Conservation (phyloP, 1,284 basidiomycete species). For the Ceratobasidium papillatum region DNA sequence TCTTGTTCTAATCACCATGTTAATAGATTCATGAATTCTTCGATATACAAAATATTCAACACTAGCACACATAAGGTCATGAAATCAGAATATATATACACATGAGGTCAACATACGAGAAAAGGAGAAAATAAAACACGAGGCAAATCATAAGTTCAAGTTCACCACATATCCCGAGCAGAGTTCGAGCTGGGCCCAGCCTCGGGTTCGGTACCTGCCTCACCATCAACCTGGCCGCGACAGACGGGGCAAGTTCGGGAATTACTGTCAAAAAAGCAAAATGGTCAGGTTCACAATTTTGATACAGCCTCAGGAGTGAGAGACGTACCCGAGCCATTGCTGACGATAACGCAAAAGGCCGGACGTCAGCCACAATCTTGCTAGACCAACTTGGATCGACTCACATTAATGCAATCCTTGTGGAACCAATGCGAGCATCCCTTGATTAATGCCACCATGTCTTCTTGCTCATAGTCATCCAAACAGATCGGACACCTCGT, state of each 20-base stretch:
- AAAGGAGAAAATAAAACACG: background rate
- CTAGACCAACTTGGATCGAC: conserved; percentile 1
- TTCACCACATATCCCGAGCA: conserved; percentile 2
- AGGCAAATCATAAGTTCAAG: background rate
- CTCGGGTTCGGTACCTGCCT: conserved; percentile 7
- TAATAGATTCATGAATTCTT: conserved; percentile 10
- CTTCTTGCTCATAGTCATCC: conserved; percentile 42
- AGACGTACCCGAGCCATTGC: conserved; percentile 41
- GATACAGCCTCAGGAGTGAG: background rate
- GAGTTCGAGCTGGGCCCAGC: conserved; percentile 14
- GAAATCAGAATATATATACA: background rate
- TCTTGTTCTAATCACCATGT: background rate
- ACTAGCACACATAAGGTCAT: background rate
- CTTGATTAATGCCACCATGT: conserved; percentile 40
- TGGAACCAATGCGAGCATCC: conserved; percentile 45
- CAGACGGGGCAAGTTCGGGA: conserved; percentile 43
- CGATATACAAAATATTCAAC: conserved; percentile 9
- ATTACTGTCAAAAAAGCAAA: conserved; percentile 20
- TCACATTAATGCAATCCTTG: conserved; percentile 43
- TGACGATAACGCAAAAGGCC: background rate
- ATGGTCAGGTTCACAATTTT: conserved; percentile 1
- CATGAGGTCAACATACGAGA: background rate
- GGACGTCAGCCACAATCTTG: background rate
- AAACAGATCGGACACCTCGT: conserved; percentile 45
- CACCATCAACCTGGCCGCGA: conserved; percentile 39